Percentiles rank a stretch among this genome's conserved stretches.
These are phyloP conservation scores for Dioscorea alata DNA, from an alignment of 106 monocot genomes.

Conservation along the genomic window DNA sequence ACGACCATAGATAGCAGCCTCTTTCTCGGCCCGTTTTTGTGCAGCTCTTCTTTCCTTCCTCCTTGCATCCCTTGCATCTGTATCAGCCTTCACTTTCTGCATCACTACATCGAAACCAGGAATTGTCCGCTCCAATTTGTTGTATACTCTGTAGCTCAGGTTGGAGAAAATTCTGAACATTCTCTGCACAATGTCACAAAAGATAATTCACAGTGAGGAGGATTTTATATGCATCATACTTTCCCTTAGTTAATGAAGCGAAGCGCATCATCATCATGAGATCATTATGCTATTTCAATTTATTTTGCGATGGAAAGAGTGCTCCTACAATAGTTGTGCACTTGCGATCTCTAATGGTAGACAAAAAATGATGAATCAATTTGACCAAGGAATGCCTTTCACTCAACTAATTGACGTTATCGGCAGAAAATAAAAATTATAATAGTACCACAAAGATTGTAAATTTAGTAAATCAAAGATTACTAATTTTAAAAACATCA, in stretches of 20 bases:
- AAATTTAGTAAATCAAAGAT: too few relatives aligned
- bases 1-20: constrained; percentile 25
- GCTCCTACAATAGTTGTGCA: background rate
- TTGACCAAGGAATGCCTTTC: background rate
- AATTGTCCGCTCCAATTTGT: constrained; percentile 42
- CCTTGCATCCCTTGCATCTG: constrained; percentile 15
- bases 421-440: too few relatives aligned
- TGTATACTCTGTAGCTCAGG: constrained; percentile 52
- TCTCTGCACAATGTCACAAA: constrained; percentile 26
- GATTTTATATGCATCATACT: too few relatives aligned
- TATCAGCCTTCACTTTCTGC: constrained; percentile 44
- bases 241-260: background rate
- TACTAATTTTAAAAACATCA: too few relatives aligned
- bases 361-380: background rate
- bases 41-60: constrained; percentile 36
- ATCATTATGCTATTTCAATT: background rate
- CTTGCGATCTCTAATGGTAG: background rate
- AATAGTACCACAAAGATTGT: too few relatives aligned
- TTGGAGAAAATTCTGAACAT: constrained; percentile 52
- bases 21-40: constrained; percentile 29
- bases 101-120: constrained; percentile 57
- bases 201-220: background rate
- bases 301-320: background rate
- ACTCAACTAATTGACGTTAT: too few relatives aligned
- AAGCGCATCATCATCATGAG: too few relatives aligned